A percentile compares a stretch with the other conserved stretches of the same genome.
phyloP scores from a whole-genome alignment of 106 monocot genomes.

The Phalaenopsis aphrodite region DNA sequence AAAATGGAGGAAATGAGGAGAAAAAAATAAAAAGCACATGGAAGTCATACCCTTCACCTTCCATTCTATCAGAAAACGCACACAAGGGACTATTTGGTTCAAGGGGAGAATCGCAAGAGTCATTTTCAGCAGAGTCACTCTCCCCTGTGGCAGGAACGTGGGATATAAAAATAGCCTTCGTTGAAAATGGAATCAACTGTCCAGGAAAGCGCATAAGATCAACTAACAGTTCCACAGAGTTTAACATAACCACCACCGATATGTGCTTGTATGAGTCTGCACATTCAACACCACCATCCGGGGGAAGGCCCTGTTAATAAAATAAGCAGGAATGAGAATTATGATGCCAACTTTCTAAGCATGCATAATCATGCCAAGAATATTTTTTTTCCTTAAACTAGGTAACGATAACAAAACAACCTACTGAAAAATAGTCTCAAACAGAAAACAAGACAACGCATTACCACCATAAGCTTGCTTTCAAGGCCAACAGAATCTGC shows the following conservation, averaged over 20 bases:
- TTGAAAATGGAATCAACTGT: constrained; percentile 85
- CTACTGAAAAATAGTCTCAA: background rate
- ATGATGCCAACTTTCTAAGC: background rate
- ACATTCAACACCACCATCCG: constrained; percentile 67
- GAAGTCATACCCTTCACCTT: constrained; percentile 48
- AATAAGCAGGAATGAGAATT: background rate
- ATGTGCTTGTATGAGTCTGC: constrained; percentile 86
- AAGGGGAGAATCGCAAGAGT: constrained; percentile 99
- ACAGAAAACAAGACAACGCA: background rate
- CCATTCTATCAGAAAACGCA: constrained; percentile 50
- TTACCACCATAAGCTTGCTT: constrained; percentile 92
- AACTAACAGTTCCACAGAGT: constrained; percentile 83
- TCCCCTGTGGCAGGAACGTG: constrained; percentile 87
- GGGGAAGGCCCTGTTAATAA: constrained; percentile 62
- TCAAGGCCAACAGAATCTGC: constrained; percentile 94
- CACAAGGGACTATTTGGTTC: constrained; percentile 96
- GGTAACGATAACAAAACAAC: background rate
- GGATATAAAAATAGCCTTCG: constrained; percentile 78
- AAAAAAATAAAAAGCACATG: background rate
- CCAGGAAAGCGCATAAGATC: constrained; percentile 99
- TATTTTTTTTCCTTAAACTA: background rate
- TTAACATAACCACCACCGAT: constrained; percentile 75
- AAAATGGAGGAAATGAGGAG: background rate
- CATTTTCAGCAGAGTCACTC: constrained; percentile 96
- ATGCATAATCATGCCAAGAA: background rate